These are phyloP conservation scores for Neofusicoccum cordaticola DNA, from an alignment of 2,329 filamentous ascomycete genomes.

Conservation along the genomic window DNA sequence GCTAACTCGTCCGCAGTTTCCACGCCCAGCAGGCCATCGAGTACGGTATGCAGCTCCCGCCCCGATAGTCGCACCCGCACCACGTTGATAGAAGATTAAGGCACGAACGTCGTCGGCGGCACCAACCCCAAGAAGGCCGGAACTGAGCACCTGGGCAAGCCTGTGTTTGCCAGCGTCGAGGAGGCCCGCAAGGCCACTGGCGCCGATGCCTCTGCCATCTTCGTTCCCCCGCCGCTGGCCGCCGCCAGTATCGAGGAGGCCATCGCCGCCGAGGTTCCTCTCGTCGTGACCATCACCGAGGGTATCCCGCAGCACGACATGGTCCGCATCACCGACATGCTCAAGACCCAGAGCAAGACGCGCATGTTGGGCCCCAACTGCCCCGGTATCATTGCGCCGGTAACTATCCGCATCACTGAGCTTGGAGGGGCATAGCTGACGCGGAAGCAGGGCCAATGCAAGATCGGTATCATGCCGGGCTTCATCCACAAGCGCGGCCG, in stretches of 20 bases:
- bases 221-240: constrained; percentile 90
- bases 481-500: constrained; percentile 99
- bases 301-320: constrained; percentile 98
- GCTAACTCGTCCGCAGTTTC: constrained; percentile 62
- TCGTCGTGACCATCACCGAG: constrained; percentile 91
- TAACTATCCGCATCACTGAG: constrained; percentile 32
- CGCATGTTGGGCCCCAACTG: constrained; percentile 97
- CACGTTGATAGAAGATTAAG: constrained; percentile 44
- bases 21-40: constrained; percentile 97
- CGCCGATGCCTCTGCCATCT: constrained; percentile 89
- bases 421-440: not conserved
- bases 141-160: constrained; percentile 79
- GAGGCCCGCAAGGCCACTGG: constrained; percentile 89
- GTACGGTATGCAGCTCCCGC: constrained; percentile 66
- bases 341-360: constrained; percentile 97
- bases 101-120: constrained; percentile 95
- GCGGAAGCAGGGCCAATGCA: constrained; percentile 78
- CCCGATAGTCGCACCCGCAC: constrained; percentile 1
- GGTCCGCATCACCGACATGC: constrained; percentile 96
- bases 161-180: constrained; percentile 85
- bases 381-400: constrained; percentile 87
- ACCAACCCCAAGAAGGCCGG: constrained; percentile 99
- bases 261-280: constrained; percentile 84
- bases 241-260: constrained; percentile 97
- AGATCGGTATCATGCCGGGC: constrained; percentile 99